Base-by-base conservation (phyloP, 257 asterid species). In the Cinchona pubescens region DNA sequence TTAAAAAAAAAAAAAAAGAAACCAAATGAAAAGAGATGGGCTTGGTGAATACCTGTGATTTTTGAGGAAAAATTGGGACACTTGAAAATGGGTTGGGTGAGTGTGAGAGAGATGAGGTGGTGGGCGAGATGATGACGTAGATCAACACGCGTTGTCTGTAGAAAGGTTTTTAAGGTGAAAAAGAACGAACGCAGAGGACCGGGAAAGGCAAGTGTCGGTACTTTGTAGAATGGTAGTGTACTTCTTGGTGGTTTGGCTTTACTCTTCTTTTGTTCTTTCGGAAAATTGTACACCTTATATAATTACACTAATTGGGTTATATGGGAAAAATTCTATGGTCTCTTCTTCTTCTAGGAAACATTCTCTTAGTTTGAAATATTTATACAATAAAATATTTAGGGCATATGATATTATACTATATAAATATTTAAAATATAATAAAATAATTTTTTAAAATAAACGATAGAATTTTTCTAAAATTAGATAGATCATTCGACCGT, bases 111-210 rank as follows among this genome's bases (percentile, higher is more conserved):
- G 55, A 71, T 29, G 71, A n/a, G 35, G 69, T 27, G 59, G 70
- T 58, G 15, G 82, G 61, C 16, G 83, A n/a, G n/a, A 68, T 25
- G 75, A 75, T 46, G 82, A 82, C 48, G 66, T 29, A 74, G 78
- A 70, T 72, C 29, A 60, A 63, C 79, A 74, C 77, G 77, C 79
- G 81, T 3, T 74, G 69, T 77, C 77, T 56, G 73, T 7, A 74
- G 76, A 63, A 38, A 69, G 70, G 49, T 55, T 30, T 29, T 37
- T 16, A 58, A 62, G 30, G 48, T 27, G 60, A 67, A 62, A 43
- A 32, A 27, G 25, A 32, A n/a, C n/a, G n/a, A n/a, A n/a, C n/a
- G 61, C 42, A 55, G 53, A 37, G n/a, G 75, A 27, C 48, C 71
- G 68, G 73, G 21, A 19, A 48, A 67, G 74, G 72, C 63, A 40